These are phyloP conservation scores for Ophiostoma ulmi DNA, from an alignment of 2,329 filamentous ascomycete species.

Conservation along the genomic window DNA sequence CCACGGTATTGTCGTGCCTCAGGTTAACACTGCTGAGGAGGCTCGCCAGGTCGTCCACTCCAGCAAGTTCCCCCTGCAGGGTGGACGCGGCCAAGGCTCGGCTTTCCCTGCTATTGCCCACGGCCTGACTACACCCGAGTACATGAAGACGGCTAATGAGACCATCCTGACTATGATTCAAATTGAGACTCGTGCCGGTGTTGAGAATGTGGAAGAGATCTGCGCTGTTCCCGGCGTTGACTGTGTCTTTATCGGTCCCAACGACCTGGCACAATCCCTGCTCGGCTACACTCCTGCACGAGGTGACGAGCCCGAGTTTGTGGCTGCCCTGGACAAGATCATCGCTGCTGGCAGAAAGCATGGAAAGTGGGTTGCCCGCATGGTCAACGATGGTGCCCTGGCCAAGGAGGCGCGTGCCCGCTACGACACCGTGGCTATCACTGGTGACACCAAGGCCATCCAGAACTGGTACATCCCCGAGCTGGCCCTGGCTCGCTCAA, in stretches of 20 bases:
- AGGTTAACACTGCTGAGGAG: constrained; percentile 43
- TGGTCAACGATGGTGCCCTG: constrained; percentile 42
- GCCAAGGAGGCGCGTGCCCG: constrained; percentile 38
- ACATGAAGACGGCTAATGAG: constrained; percentile 48
- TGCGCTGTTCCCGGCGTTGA: constrained; percentile 41
- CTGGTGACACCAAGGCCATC: constrained; percentile 43
- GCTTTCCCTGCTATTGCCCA: constrained; percentile 45
- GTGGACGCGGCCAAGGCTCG: constrained; percentile 47
- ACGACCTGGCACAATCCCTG: constrained; percentile 41
- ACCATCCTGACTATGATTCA: constrained; percentile 43
- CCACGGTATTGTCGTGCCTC: constrained; percentile 47
- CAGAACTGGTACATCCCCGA: constrained; percentile 47
- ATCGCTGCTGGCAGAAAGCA: constrained; percentile 38
- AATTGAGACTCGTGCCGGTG: constrained; percentile 42
- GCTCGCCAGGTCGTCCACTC: constrained; percentile 43
- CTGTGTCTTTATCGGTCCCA: constrained; percentile 43
- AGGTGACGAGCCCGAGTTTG: constrained; percentile 46
- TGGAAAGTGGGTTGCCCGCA: constrained; percentile 47
- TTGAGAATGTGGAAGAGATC: constrained; percentile 44
- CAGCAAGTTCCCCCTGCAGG: constrained; percentile 48
- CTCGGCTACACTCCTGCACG: constrained; percentile 44
- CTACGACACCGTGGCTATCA: constrained; percentile 45
- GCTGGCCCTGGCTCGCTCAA: constrained; percentile 37
- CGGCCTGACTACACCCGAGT: constrained; percentile 43
- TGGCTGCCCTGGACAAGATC: constrained; percentile 43